Evolutionary conservation across 2,329 filamentous ascomycete species (phyloP), one percentile per base, ranked within the genome.

Genomic region (Hypoxylon sp.): DNA sequence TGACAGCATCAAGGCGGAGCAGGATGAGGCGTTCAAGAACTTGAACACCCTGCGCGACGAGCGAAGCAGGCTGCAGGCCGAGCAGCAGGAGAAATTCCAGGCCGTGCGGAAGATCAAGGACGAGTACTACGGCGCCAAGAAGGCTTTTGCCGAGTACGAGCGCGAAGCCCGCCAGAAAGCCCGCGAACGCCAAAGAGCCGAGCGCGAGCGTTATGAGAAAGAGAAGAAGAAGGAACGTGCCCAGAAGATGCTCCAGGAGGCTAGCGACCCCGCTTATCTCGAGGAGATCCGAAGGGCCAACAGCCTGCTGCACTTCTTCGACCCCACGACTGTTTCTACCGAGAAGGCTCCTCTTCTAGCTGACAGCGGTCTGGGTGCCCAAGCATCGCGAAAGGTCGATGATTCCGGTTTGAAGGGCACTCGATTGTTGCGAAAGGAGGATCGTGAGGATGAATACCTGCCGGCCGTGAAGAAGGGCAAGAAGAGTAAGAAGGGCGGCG

Each of bases 231-330:
- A 87, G 78, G 86, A 89, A 69, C 81, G 85, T 41, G 90, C 90
- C 45, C 82, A 89, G 73, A 82, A 86, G 71, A 81, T 90, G 72
- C 85, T 95, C 29, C 86, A 87, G 66, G 89, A 93, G 68, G 90
- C 90, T 63, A 89, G 86, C 69, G 87, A 90, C 65, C 91, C 88
- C 11, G 94, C 94, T 42, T 99, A 91, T 78, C 81, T 90, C 35
- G 91, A 97, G 64, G 91, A 99, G 77, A 96, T 99, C 67, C 83
- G 91, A 65, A 88, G 88, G 43, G 90, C 91, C 57, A 90, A 94
- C 76, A 89, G 86, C 69, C 80, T 99, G 34, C 89, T 97, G 63
- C 86, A 87, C 63, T 93, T 93, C 81, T 93, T 97, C 63, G 92
- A 97, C 72, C 93, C 93, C 2, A 82, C 77, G 11, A 79, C 84